Percentiles rank a stretch among this genome's conserved stretches.
Evolutionary conservation across 1,284 basidiomycete species (phyloP).

Genomic region (Hemileia vastatrix): DNA sequence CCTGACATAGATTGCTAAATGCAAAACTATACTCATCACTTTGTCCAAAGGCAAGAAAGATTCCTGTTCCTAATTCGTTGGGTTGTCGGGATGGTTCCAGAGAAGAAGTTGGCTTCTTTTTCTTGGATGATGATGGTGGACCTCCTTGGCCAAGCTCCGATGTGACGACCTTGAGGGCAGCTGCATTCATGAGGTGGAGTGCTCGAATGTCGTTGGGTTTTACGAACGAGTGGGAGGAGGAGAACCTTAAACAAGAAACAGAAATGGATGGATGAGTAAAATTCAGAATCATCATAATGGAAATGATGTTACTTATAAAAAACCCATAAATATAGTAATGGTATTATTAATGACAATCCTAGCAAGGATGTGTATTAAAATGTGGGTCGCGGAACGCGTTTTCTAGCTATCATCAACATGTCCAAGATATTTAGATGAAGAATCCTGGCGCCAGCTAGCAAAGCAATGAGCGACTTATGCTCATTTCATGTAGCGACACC

Average conservation of each 20-base stretch:
- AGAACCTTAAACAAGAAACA: conserved; percentile 57
- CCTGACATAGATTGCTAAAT: conserved; percentile 6
- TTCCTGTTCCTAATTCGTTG: conserved; percentile 45
- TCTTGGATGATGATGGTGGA: not conserved
- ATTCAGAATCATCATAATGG: too few species aligned
- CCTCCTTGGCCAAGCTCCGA: conserved; percentile 10
- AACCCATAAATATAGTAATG: too few species aligned
- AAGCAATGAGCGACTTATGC: too few species aligned
- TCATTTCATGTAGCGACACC: too few species aligned
- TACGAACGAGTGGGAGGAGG: conserved; percentile 65
- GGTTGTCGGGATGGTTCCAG: not conserved
- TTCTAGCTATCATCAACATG: too few species aligned
- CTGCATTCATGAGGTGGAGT: conserved; percentile 81
- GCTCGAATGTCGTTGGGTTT: conserved; percentile 90
- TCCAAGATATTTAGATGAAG: too few species aligned
- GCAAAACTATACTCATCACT: conserved; percentile 89
- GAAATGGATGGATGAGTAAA: not conserved
- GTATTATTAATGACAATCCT: too few species aligned
- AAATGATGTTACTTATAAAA: too few species aligned
- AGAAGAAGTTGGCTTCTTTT: not conserved
- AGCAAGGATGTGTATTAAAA: too few species aligned
- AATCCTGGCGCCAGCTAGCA: too few species aligned
- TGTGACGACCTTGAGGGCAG: conserved; percentile 70
- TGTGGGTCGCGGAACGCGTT: too few species aligned
- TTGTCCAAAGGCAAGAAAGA: conserved; percentile 83